Base-by-base conservation (phyloP, 148 eudicot genomes). In the Camellia sinensis region DNA sequence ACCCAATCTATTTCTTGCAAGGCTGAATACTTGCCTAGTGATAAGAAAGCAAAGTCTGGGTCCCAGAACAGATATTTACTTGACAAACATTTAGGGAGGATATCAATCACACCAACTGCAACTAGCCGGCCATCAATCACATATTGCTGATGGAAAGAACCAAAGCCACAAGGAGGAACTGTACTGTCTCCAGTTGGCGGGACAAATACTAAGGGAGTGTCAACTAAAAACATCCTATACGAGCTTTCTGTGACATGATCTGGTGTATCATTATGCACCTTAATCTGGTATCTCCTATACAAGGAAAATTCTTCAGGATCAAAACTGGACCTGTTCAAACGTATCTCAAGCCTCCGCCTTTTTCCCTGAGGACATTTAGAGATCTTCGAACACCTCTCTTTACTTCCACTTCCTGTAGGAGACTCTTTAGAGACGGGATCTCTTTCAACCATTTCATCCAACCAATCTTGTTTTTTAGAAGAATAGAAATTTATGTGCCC, bases 41-140 rank as follows among this genome's bases (percentile, higher is more conserved):
- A 96, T 65, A 96, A 82, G 80, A 86, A 90, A 45, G 98, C 97
- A 85, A 87, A 67, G 72, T 96, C 95, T 37, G 99, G 99, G 72
- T 94, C 99, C 99, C 99, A 96, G 70, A 96, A 96, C 70, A 96
- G 76, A 88, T 96, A 96, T 83, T 94, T 94, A 87, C 99, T 94
- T 0, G 99, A 96, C 81, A 96, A 80, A 86, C 98, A 94, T 81
- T 92, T 94, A 45, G 99, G 99, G 69, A 96, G 97, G 75, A 96
- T 94, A 81, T 96, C 99, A 69, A 96, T 86, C 78, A 96, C 98
- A 67, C 99, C 99, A 87, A 96, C 99, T 62, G 99, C 99, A 79
- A 94, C 87, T 73, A 96, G 86, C 65, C 48, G 89, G 72, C 98
- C 99, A 84, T 96, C 93, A 84, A 96, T 85, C 57, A 91, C 37